Evolutionary conservation across 2,329 filamentous ascomycete species (phyloP).

Genomic region (Ophiosphaerella narmari): DNA sequence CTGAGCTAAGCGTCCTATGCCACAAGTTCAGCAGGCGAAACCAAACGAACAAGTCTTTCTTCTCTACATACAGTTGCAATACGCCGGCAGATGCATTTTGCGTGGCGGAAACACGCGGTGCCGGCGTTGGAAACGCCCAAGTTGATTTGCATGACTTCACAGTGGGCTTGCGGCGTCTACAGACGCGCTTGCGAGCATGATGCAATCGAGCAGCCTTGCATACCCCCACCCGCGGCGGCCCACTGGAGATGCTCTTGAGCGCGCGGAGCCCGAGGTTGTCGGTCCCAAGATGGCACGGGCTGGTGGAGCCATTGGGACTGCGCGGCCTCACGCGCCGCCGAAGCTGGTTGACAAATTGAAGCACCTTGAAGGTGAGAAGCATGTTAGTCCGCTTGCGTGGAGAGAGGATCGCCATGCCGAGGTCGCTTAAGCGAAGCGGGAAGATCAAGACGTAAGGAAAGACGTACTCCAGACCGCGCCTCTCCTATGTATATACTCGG

Average conservation of each 20-base stretch:
- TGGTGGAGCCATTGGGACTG: slow-evolving; percentile 22
- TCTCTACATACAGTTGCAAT: slow-evolving; percentile 44
- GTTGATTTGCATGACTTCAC: slow-evolving; percentile 18
- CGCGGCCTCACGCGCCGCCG: slow-evolving; percentile 44
- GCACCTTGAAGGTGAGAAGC: slow-evolving; percentile 44
- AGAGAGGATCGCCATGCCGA: slow-evolving; percentile 35
- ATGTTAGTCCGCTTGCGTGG: slow-evolving; percentile 35
- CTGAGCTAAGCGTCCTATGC: slow-evolving; percentile 35
- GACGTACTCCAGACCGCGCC: slow-evolving; percentile 21
- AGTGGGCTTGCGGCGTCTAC: slow-evolving; percentile 27
- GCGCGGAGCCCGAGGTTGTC: slow-evolving; percentile 25
- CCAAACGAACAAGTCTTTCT: slow-evolving; percentile 32
- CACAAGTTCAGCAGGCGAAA: slow-evolving; percentile 39
- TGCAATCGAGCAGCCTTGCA: slow-evolving; percentile 27
- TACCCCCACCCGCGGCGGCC: slow-evolving; percentile 25
- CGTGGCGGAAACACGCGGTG: slow-evolving; percentile 25
- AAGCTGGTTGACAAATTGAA: slow-evolving; percentile 46
- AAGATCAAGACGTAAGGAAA: slow-evolving; percentile 26
- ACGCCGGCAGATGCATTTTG: slow-evolving; percentile 39
- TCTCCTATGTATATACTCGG: slow-evolving; percentile 28
- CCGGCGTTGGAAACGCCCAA: slow-evolving; percentile 27
- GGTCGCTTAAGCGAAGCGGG: slow-evolving; percentile 16
- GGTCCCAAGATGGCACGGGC: slow-evolving; percentile 27
- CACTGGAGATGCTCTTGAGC: slow-evolving; percentile 35
- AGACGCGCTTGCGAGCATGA: slow-evolving; percentile 27